Evolutionary conservation across 1,284 basidiomycete species (phyloP), one percentile per base, ranked within the genome.

Genomic region (Ceratobasidium sp.): DNA sequence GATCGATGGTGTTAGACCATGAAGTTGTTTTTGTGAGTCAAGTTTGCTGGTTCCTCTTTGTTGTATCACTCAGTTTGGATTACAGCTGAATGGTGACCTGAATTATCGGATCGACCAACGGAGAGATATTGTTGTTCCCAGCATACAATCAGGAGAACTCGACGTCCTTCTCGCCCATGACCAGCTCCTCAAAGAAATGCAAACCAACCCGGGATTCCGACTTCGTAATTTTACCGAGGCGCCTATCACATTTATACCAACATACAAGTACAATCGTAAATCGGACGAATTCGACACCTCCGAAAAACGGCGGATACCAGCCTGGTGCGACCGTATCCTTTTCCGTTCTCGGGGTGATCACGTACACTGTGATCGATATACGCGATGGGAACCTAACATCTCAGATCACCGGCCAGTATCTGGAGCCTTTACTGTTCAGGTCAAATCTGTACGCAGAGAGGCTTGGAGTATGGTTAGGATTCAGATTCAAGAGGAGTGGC

Each of bases 321-420:
- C 97, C 0, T 99, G 97, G 96, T 99, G 97, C 85, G 97, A 99
- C 85, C 91, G 97, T 7, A 91, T 99, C 28, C 86, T 99, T 55
- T 98, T 94, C 91, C 90, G 92, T n/a, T 89, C 91, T 49, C 87
- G 89, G 5, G 89, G 89, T 12, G 86, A 84, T 40, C 87, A 92
- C 9, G 90, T 96, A 76, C 82, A 86, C 79, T 88, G 90, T 83
- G 78, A 94, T 84, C 89, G 90, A 82, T 95, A 97, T 84, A 84
- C 84, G 77, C 89, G 97, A 20, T 97, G 95, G 84, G 96, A 97
- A 85, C 89, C 89, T 73, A 94, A 94, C 80, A 91, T 96, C 5
- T 94, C 92, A 12, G 96, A 97, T 85, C 95, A 97, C 85, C 88
- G 94, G 9, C 96, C 96, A 1, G 90, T 98, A 56, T 94, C 93